These are phyloP conservation scores for Hyphodiscus sp. DNA, from an alignment of 2,329 filamentous ascomycete genomes.

Conservation along the genomic window DNA sequence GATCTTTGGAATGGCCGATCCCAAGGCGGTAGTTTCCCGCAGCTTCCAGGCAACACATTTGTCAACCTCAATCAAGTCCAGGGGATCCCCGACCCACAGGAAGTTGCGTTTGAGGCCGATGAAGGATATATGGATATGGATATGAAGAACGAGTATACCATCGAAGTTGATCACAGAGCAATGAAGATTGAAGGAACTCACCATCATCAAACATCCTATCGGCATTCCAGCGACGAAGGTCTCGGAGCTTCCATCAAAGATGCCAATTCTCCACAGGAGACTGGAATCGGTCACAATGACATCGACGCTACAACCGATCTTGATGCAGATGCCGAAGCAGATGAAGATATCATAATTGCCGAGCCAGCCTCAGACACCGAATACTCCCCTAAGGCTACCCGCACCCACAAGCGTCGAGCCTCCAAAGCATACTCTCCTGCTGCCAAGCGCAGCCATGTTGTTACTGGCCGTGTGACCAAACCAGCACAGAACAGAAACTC, in stretches of 20 bases:
- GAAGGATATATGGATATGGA: conserved; percentile 16
- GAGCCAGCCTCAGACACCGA: conserved; percentile 19
- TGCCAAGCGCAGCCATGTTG: conserved; percentile 13
- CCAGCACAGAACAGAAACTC: conserved; percentile 1
- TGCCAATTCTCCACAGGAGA: conserved; percentile 13
- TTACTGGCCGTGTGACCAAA: conserved; percentile 10
- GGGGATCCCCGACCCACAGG: conserved; percentile 19
- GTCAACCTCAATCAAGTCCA: conserved; percentile 27
- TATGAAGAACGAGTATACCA: conserved; percentile 11
- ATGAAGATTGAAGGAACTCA: background rate
- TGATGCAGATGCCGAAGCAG: conserved; percentile 13
- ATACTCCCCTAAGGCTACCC: conserved; percentile 18
- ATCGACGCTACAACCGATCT: conserved; percentile 7
- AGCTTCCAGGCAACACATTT: conserved; percentile 5
- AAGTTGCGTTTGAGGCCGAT: conserved; percentile 14
- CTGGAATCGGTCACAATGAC: conserved; percentile 4
- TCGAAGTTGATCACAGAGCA: conserved; percentile 3
- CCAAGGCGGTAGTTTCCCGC: background rate
- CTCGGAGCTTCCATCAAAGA: conserved; percentile 22
- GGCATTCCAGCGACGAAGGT: conserved; percentile 18
- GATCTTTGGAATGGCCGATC: conserved; percentile 1
- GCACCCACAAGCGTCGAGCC: conserved; percentile 14
- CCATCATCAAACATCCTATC: background rate
- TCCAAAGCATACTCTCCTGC: conserved; percentile 1
- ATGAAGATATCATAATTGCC: conserved; percentile 8